Evolutionary conservation across 129 eudicot genomes (phyloP).

Genomic region (Lonicera japonica): DNA sequence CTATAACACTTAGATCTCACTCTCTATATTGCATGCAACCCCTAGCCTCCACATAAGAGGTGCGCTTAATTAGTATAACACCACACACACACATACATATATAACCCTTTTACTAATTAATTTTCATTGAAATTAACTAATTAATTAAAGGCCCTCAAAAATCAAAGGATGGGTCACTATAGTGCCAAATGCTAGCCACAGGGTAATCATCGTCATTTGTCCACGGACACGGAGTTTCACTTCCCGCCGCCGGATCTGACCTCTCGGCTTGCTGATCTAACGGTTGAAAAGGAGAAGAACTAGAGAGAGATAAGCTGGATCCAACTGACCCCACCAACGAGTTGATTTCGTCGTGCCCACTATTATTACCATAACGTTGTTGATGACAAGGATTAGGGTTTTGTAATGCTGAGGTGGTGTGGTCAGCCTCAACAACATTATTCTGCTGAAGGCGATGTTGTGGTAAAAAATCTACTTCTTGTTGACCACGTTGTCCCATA

Average conservation of each 20-base stretch:
- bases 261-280: not conserved
- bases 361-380: not conserved
- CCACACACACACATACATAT: no score
- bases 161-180: conserved; percentile 33
- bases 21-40: no score
- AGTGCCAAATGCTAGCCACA: conserved; percentile 34
- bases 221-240: conserved; percentile 22
- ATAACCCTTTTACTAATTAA: no score
- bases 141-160: not conserved
- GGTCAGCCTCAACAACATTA: conserved; percentile 11
- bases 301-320: conserved; percentile 28
- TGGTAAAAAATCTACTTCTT: conserved; percentile 28
- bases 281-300: not conserved
- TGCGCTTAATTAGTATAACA: no score
- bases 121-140: no score
- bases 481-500: conserved; percentile 25
- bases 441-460: conserved; percentile 7
- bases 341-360: conserved; percentile 27
- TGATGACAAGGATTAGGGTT: conserved; percentile 33
- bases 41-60: no score
- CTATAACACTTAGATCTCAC: no score
- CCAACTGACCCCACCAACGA: conserved; percentile 45
- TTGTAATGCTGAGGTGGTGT: conserved; percentile 2
- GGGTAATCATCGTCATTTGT: conserved; percentile 27
- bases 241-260: conserved; percentile 20